Evolutionary conservation across 257 asterid genomes (phyloP), one percentile per base, ranked within the genome.

Genomic region (Solanum ossicruentum): DNA sequence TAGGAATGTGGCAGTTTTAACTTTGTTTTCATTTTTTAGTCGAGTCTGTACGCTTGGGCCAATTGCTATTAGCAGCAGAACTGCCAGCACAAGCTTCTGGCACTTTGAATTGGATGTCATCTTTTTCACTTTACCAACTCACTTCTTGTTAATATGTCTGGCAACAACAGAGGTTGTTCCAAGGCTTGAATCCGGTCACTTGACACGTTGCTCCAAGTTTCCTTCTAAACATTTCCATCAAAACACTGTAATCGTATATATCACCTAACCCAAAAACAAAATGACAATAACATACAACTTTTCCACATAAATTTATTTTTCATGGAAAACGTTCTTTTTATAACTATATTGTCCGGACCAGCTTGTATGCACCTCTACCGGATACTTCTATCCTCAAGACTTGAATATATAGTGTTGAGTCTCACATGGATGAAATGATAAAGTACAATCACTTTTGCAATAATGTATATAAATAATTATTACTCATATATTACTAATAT

Each of bases 1-100:
- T 58, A 90, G 81, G 82, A 91, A 92, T 17, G 86, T 92, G 2
- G 88, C 88, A 2, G 93, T 90, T 89, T 91, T 93, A 56, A 89
- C 20, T 85, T 86, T 88, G 18, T 86, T 85, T 84, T 84, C 85
- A 12, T 61, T 85, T 41, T 52, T 84, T 57, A 70, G 73, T 39
- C 72, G 71, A 80, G 93, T 86, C 80, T 80, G 82, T 47, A 89
- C 87, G 83, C 81, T 84, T 66, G 67, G 85, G 39, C 81, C 60
- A 7, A 72, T 26, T 1, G 51, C 52, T 13, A 86, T 41, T 73
- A 85, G 26, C 23, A 91, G 43, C 12, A 91, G 78, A 85, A 85
- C 80, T 32, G 72, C 84, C 54, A 92, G 82, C 84, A 18, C 87
- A 86, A 26, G 85, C 65, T 85, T 73, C 82, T 80, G 13, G 79